phyloP scores from a whole-genome alignment of 106 monocot species.

The Allium sativum region DNA sequence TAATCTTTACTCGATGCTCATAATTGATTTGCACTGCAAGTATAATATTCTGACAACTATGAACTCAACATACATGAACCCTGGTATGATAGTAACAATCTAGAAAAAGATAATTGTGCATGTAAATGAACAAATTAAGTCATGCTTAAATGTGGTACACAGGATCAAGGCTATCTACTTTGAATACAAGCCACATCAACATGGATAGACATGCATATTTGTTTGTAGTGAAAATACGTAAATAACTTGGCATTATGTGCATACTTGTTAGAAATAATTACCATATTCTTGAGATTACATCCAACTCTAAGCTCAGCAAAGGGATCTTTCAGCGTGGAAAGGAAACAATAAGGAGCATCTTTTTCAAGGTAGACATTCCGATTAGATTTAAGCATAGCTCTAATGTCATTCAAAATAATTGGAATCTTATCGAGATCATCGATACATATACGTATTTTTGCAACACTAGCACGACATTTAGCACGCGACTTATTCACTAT shows the following conservation, averaged over 20 bases:
- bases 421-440: slow-evolving; percentile 76
- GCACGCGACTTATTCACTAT: slow-evolving; percentile 91
- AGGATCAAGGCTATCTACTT: neutral
- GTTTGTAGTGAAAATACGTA: neutral
- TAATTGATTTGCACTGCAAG: no score
- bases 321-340: slow-evolving; percentile 64
- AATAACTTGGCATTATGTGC: neutral
- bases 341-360: slow-evolving; percentile 81
- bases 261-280: slow-evolving; percentile 12
- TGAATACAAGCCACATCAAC: neutral
- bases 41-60: no score
- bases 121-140: no score
- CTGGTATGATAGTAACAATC: no score
- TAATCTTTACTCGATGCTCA: no score
- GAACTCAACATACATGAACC: no score
- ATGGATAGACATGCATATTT: neutral
- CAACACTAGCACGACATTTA: slow-evolving; percentile 43
- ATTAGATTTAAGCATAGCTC: slow-evolving; percentile 40
- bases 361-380: slow-evolving; percentile 45
- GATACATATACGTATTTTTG: slow-evolving; percentile 50
- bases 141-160: neutral
- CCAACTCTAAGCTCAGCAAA: slow-evolving; percentile 74
- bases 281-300: slow-evolving; percentile 75
- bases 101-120: no score
- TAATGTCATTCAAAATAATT: slow-evolving; percentile 49